These are phyloP conservation scores for Striga asiatica DNA, from an alignment of 257 asterid genomes.

Conservation along the genomic window DNA sequence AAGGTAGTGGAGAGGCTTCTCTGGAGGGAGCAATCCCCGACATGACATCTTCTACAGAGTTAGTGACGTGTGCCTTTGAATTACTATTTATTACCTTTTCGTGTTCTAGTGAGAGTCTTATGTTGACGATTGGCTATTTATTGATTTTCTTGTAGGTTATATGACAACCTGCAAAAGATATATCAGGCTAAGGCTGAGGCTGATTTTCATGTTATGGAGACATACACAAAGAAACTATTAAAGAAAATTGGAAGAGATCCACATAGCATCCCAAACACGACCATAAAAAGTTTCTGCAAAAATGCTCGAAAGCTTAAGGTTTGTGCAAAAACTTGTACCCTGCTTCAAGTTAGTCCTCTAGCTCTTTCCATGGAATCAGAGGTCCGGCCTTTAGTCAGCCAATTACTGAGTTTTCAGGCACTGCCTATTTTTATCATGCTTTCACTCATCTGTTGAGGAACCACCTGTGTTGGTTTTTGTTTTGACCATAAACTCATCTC, in stretches of 20 bases:
- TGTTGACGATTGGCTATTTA: conserved; percentile 8
- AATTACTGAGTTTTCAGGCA: neutral
- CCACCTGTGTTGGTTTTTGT: too few species aligned
- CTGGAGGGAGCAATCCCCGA: conserved; percentile 97
- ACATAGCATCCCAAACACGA: conserved; percentile 62
- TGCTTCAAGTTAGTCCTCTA: neutral
- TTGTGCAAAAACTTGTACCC: conserved; percentile 8
- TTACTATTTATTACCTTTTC: neutral
- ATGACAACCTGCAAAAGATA: conserved; percentile 68
- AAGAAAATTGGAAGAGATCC: conserved; percentile 86
- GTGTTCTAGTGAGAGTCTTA: neutral
- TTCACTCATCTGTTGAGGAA: neutral
- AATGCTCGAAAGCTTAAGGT: conserved; percentile 85
- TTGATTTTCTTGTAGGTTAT: conserved; percentile 42
- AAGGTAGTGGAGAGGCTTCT: conserved; percentile 95
- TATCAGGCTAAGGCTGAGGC: conserved; percentile 98
- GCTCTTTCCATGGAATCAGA: neutral
- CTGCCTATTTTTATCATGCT: neutral
- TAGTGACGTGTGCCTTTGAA: conserved; percentile 27
- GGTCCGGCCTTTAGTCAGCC: neutral
- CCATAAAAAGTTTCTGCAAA: conserved; percentile 75
- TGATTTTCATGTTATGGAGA: conserved; percentile 73
- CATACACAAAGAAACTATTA: conserved; percentile 41
- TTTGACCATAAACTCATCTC: neutral
- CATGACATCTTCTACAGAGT: conserved; percentile 99